phyloP scores from a whole-genome alignment of 164 flowering plant genomes.

The Akebia trifoliata region DNA sequence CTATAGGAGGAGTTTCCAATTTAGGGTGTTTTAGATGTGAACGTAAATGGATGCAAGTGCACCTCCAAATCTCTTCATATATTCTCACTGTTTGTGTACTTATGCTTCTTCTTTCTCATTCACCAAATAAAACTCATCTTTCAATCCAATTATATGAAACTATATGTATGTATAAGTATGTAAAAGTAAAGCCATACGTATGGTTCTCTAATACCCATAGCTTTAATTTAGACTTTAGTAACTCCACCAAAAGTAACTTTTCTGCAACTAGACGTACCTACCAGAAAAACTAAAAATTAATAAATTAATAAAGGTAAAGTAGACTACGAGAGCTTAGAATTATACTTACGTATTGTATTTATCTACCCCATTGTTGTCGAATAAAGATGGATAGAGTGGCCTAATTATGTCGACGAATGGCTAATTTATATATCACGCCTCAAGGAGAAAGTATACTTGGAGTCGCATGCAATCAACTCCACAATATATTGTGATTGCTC shows the following conservation, averaged over 20 bases:
- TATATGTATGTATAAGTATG: neutral
- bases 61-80: neutral
- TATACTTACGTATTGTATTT: too few species aligned
- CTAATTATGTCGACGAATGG: too few species aligned
- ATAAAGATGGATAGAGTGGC: too few species aligned
- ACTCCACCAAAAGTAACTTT: neutral
- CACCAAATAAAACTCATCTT: neutral
- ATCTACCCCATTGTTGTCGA: too few species aligned
- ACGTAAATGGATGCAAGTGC: neutral
- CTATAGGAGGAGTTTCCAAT: neutral
- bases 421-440: too few species aligned
- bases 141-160: too few species aligned
- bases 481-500: too few species aligned
- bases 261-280: neutral
- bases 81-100: neutral
- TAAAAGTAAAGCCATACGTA: conserved; percentile 1
- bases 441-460: too few species aligned
- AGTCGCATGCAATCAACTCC: too few species aligned
- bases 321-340: too few species aligned
- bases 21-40: neutral
- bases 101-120: neutral
- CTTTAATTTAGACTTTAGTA: neutral
- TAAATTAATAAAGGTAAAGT: too few species aligned
- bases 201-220: conserved; percentile 3
- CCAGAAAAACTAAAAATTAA: too few species aligned